These are phyloP conservation scores for Cubamyces lactineus DNA, from an alignment of 768 basidiomycete species.

Conservation along the genomic window DNA sequence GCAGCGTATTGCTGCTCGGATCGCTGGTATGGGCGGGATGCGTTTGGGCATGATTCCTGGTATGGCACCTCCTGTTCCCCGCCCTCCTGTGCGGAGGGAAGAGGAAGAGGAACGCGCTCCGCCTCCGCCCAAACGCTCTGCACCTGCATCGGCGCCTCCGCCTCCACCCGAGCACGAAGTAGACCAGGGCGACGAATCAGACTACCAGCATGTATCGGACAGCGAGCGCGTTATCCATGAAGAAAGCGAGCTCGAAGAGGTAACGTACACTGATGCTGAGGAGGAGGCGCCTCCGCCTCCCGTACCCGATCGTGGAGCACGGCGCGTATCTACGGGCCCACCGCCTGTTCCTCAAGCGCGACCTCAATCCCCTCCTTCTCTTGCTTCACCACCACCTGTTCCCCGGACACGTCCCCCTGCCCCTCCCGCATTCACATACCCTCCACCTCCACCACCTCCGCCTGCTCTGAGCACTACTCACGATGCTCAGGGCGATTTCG, in stretches of 20 bases:
- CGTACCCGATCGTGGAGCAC: conserved; percentile 51
- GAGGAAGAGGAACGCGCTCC: conserved; percentile 18
- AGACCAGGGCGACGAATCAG: conserved; percentile 50
- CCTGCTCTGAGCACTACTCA: conserved; percentile 33
- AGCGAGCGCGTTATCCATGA: conserved; percentile 68
- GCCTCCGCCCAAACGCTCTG: conserved; percentile 26
- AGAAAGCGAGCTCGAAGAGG: conserved; percentile 75
- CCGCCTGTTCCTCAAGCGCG: conserved; percentile 24
- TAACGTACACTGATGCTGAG: conserved; percentile 52
- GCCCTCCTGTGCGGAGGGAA: conserved; percentile 26
- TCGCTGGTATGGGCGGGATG: conserved; percentile 60
- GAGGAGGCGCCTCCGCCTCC: conserved; percentile 55
- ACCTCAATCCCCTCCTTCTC: conserved; percentile 23
- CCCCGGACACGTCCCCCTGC: conserved; percentile 17
- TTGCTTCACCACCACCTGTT: conserved; percentile 33
- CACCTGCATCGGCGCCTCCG: conserved; percentile 24
- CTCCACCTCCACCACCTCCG: conserved; percentile 26
- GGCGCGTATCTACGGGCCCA: conserved; percentile 32
- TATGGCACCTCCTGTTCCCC: conserved; percentile 28
- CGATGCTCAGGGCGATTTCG: conserved; percentile 35
- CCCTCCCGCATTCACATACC: conserved; percentile 22
- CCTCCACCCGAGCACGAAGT: conserved; percentile 28
- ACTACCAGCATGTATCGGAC: conserved; percentile 47
- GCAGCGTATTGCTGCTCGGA: conserved; percentile 54
- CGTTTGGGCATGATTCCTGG: conserved; percentile 58